Evolutionary conservation across 2,329 filamentous ascomycete genomes (phyloP), one percentile per base, ranked within the genome.

Genomic region (Pseudogymnoascus sp.): DNA sequence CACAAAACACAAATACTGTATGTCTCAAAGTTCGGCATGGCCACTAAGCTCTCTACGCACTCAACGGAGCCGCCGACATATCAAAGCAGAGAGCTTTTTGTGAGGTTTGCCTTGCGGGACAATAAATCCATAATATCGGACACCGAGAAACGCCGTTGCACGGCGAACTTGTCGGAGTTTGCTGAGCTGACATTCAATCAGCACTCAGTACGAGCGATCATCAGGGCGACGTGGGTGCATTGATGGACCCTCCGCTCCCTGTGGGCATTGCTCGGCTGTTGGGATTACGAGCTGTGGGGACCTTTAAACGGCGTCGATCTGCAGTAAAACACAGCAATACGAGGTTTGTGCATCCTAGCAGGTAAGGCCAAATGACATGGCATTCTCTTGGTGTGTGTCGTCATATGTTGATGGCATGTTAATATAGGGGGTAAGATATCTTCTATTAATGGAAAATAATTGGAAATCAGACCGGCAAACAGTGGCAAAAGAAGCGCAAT

Each of bases 151-250:
- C 45, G 31, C 4, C 9, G 15, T 31, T 10, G 13, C 8, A n/a
- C 45, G n/a, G 45, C 7, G 31, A 52, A 31, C 45, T 10, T 52
- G 27, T 31, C 8, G 8, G 1, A 6, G 12, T 29, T 9, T 48
- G 13, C 40, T 13, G 21, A 29, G 8, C 45, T 15, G 27, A 9
- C 45, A 10, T 15, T 13, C n/a, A 25, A 52, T 31, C 45, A 52
- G 45, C 45, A 52, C 31, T 52, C 27, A 52, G 45, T 52, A 52
- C 45, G 45, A 52, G 45, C 31, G 45, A 52, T 52, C 45, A 52
- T n/a, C 45, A 52, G 45, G 45, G 45, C 27, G 27, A 12, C 45
- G 27, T 52, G 27, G 27, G 31, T 27, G 27, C 27, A 18, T 52
- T 25, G 21, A 18, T 52, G 45, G 45, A 25, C 45, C 31, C n/a